A percentile compares a stretch with the other conserved stretches of the same genome.
These are phyloP conservation scores for Diaporthe sp. DNA, from an alignment of 2,329 filamentous ascomycete genomes.

Conservation along the genomic window DNA sequence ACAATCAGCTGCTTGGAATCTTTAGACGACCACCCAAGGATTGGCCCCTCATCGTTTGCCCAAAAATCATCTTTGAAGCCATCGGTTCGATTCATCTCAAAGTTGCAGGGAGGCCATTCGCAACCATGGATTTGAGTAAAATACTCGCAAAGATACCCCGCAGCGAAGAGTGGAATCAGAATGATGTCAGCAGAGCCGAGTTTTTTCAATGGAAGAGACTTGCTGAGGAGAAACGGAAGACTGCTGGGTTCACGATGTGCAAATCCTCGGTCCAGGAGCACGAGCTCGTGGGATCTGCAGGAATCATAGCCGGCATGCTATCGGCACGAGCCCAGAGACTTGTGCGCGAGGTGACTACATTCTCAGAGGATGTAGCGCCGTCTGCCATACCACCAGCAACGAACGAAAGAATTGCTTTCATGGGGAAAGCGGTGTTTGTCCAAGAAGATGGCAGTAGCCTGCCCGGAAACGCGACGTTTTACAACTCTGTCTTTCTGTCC, in stretches of 20 bases:
- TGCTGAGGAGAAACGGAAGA: not conserved
- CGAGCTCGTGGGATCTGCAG: not conserved
- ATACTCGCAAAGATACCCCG: not conserved
- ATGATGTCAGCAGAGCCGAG: not conserved
- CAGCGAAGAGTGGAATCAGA: fast-evolving
- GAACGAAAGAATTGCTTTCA: not conserved
- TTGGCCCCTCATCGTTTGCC: fast-evolving
- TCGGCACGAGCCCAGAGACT: not conserved
- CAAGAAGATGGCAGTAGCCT: not conserved
- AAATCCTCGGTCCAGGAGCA: not conserved
- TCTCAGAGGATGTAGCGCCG: not conserved
- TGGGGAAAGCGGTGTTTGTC: not conserved
- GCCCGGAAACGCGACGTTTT: not conserved
- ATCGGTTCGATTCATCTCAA: not conserved
- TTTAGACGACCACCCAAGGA: fast-evolving
- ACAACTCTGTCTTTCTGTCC: not conserved
- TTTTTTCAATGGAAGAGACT: not conserved
- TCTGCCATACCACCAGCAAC: too few species aligned
- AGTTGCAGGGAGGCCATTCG: not conserved
- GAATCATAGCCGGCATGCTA: not conserved
- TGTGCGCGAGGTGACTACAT: too few species aligned
- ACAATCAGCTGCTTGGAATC: fast-evolving
- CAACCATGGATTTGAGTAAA: not conserved
- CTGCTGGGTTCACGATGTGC: not conserved
- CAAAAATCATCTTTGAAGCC: not conserved